Evolutionary conservation across 2,329 filamentous ascomycete genomes (phyloP).

Genomic region (Penicillium sp.): DNA sequence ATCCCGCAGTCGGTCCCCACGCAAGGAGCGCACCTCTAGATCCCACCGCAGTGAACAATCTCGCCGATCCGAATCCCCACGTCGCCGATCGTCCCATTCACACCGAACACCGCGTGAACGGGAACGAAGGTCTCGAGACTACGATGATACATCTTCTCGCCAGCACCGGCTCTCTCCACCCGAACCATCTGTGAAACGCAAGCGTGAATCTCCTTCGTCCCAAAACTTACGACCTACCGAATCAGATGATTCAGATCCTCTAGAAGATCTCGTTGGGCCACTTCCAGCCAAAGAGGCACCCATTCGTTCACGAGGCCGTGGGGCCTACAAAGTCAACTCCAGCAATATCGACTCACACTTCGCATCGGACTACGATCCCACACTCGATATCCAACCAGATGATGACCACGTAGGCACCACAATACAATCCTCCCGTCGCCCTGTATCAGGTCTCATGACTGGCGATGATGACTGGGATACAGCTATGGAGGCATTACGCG

Average conservation of each 20-base stretch:
- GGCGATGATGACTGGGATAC: conserved; percentile 73
- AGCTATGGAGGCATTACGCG: conserved; percentile 73
- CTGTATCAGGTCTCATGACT: conserved; percentile 44
- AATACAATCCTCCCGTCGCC: conserved; percentile 52
- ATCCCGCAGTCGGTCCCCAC: conserved; percentile 24
- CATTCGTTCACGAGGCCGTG: conserved; percentile 67
- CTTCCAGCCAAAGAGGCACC: conserved; percentile 52
- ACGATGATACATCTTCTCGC: conserved; percentile 1
- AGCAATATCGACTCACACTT: conserved; percentile 81
- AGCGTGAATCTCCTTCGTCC: background rate
- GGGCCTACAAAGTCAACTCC: conserved; percentile 56
- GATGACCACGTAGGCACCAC: conserved; percentile 55
- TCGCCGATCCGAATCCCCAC: conserved; percentile 28
- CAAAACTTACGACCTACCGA: background rate
- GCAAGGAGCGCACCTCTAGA: conserved; percentile 13
- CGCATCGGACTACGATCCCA: conserved; percentile 62
- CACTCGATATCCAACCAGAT: conserved; percentile 41
- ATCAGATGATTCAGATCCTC: conserved; percentile 63
- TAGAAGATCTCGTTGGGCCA: conserved; percentile 76
- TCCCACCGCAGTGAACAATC: conserved; percentile 25
- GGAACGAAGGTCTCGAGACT: background rate
- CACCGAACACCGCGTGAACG: background rate
- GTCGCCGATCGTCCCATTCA: conserved; percentile 12
- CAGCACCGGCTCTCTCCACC: conserved; percentile 6
- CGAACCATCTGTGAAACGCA: background rate